Conservation (phyloP, 768 basidiomycete genomes). For the Collybia nuda region DNA sequence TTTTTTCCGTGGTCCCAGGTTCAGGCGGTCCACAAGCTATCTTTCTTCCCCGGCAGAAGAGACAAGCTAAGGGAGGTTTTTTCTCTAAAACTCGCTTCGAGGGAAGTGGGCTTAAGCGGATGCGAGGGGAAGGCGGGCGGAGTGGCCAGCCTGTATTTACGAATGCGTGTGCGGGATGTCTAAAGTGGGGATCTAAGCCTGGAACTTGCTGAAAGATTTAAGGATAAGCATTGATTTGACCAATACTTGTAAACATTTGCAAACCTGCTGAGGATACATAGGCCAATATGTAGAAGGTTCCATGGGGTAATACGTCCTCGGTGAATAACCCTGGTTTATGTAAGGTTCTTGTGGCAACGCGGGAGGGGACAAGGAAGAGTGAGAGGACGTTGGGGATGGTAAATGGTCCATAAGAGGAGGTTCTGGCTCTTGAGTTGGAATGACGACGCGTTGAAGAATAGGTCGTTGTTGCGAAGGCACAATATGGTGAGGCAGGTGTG, state of each 20-base stretch:
- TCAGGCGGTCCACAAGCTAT: constrained; percentile 66
- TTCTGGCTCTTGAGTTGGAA: background rate
- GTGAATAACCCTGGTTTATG: background rate
- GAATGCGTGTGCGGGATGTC: background rate
- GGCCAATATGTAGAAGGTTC: too few species aligned
- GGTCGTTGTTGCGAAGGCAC: constrained; percentile 4
- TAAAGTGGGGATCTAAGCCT: background rate
- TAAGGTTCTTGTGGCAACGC: constrained; percentile 1
- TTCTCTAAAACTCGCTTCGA: constrained; percentile 36
- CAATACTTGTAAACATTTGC: too few species aligned
- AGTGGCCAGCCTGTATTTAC: constrained; percentile 1
- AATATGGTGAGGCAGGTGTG: constrained; percentile 8
- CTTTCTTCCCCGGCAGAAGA: constrained; percentile 67
- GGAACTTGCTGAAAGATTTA: too few species aligned
- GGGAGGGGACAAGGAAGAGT: constrained; percentile 2
- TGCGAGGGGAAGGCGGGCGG: constrained; percentile 18
- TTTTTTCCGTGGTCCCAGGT: constrained; percentile 50
- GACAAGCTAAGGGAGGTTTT: constrained; percentile 63
- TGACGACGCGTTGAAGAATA: background rate
- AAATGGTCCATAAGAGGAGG: constrained; percentile 16
- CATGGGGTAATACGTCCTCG: background rate
- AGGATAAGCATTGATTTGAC: too few species aligned
- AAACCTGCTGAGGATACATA: too few species aligned
- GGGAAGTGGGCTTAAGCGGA: constrained; percentile 25
- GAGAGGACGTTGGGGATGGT: constrained; percentile 9